Evolutionary conservation across 116 monocot species (phyloP).

Genomic region (Posidonia oceanica): DNA sequence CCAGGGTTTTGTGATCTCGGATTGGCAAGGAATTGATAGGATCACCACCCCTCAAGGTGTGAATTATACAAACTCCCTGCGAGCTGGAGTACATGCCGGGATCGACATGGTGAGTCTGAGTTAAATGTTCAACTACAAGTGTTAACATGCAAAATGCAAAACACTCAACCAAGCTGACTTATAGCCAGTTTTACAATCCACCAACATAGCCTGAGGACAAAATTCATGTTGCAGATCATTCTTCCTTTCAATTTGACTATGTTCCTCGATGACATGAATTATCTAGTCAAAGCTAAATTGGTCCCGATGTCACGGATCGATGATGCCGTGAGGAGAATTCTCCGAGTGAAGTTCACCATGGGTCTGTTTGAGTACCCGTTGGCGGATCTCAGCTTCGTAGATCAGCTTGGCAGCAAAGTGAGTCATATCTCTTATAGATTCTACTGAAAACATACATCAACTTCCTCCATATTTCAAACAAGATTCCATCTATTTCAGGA

Average conservation of each 20-base stretch:
- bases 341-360: conserved; percentile 55
- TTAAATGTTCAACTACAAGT: no score
- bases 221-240: conserved; percentile 33
- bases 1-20: conserved; percentile 60
- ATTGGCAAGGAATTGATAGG: conserved; percentile 64
- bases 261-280: conserved; percentile 22
- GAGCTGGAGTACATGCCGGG: conserved; percentile 28
- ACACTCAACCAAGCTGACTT: no score
- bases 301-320: conserved; percentile 45
- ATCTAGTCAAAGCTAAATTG: conserved; percentile 22
- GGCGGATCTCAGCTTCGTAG: conserved; percentile 28
- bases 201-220: not conserved
- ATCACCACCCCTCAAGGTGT: conserved; percentile 32
- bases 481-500: conserved; percentile 15
- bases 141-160: no score
- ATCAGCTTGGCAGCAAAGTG: conserved; percentile 57
- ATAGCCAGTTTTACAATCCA: no score
- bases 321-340: conserved; percentile 54
- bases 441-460: no score
- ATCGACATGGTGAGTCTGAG: conserved; percentile 36
- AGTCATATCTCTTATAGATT: not conserved
- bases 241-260: conserved; percentile 32
- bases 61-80: conserved; percentile 50
- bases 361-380: conserved; percentile 64
- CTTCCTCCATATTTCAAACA: not conserved